A percentile compares a stretch with the other conserved stretches of the same genome.
These are phyloP conservation scores for Leccinum fallax DNA, from an alignment of 1,284 basidiomycete species.

Conservation along the genomic window DNA sequence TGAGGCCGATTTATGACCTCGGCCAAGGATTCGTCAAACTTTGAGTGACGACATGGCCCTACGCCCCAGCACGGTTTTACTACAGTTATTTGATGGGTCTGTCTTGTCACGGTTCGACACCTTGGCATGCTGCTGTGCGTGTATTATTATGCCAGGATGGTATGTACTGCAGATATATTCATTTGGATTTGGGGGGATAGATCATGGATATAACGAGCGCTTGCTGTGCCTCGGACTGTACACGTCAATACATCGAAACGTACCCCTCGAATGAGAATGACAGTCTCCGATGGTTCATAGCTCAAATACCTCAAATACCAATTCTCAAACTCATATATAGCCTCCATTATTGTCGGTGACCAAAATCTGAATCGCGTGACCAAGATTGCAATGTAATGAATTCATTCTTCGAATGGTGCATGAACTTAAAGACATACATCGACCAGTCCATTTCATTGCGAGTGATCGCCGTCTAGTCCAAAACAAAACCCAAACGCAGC, in stretches of 20 bases:
- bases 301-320: not conserved
- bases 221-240: not conserved
- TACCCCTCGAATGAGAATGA: not conserved
- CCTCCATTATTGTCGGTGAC: not conserved
- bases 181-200: not conserved
- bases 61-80: not conserved
- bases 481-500: not conserved
- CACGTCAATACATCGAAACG: not conserved
- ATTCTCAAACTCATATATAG: not conserved
- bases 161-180: not conserved
- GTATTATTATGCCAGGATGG: slow-evolving; percentile 7
- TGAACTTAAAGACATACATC: not conserved
- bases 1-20: not conserved
- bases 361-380: not conserved
- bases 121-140: slow-evolving; percentile 1
- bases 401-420: not conserved
- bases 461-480: not conserved
- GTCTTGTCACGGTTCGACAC: not conserved
- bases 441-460: not conserved
- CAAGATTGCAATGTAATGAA: not conserved
- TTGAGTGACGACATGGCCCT: not conserved
- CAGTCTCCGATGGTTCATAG: not conserved
- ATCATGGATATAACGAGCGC: not conserved
- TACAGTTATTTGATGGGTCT: slow-evolving; percentile 4
- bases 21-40: not conserved